Base-by-base conservation (phyloP, 2,329 filamentous ascomycete species). In the Aschersonia sp. region DNA sequence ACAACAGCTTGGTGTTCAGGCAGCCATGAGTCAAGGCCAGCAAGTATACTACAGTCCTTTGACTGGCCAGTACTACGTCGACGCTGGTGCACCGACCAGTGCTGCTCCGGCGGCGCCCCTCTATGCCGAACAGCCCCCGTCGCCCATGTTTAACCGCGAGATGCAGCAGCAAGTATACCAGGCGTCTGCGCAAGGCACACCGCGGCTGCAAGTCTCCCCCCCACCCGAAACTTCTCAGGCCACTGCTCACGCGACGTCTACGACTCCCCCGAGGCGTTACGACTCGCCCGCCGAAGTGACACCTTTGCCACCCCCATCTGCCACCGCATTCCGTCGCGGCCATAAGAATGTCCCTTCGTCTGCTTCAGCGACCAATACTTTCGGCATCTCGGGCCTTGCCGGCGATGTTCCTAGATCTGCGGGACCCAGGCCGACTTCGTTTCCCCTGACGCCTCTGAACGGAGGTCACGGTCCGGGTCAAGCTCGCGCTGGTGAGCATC, bases 391-490 rank as follows among this genome's bases (percentile, higher is more conserved):
- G 43, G 59, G 65, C 40, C 60, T 66, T 10, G 69, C 74, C 7
- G 63, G 64, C 2, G 62, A 65, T 30, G 58, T 55, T 29, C 72
- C 73, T 45, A 80, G 75, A 63, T 77, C 78, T 30, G 71, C 79
- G 40, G 85, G 75, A 1, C 86, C 87, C 49, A 92, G 89, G 71
- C 85, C 86, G 40, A 78, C 85, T 42, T 78, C 79, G 40, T 85
- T 95, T 63, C 88, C 91, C 5, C 72, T 80, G 40, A 91, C 88
- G 5, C 89, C 88, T 2, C 69, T 83, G 65, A 89, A 82, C 40
- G 89, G 89, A 52, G 84, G 82, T 5, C 97, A 97, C 60, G 92
- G 89, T 44, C 92, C 92, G 49, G 92, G 92, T 47, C 89, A 96
- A 64, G 86, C 75, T 50, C 88, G 92, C 61, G 89, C 89, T 59